Percentiles rank a stretch among this genome's conserved stretches.
Conservation (phyloP, 352 stramenopile genomes). For the Phytophthora sansomeana region DNA sequence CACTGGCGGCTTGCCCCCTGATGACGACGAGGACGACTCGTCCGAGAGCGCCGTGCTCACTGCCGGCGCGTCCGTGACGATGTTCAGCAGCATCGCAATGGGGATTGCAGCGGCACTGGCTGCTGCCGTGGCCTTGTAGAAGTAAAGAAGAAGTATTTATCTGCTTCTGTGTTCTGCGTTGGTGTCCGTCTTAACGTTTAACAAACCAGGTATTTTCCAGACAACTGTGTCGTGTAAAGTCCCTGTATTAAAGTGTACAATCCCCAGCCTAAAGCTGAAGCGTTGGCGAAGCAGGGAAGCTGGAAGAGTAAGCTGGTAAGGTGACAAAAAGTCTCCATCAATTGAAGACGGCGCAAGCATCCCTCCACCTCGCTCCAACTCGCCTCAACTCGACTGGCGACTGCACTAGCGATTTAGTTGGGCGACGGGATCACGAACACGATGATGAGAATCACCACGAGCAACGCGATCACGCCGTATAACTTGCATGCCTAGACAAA, state of each 20-base stretch:
- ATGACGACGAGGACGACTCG: conserved; percentile 71
- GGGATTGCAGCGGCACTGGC: conserved; percentile 15
- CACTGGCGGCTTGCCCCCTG: conserved; percentile 38
- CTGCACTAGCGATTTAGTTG: conserved; percentile 21
- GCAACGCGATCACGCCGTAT: conserved; percentile 72
- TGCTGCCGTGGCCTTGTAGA: conserved; percentile 29
- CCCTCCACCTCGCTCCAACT: neutral
- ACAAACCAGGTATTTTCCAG: conserved; percentile 11
- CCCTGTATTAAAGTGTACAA: no score
- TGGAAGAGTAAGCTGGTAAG: conserved; percentile 10
- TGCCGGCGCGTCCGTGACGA: conserved; percentile 9
- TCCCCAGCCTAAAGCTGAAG: conserved; percentile 8
- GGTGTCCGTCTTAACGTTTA: conserved; percentile 35
- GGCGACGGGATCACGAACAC: conserved; percentile 58
- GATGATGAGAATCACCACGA: conserved; percentile 71
- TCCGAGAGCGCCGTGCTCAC: conserved; percentile 56
- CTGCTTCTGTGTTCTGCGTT: no score
- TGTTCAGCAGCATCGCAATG: conserved; percentile 18
- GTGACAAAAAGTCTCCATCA: conserved; percentile 26
- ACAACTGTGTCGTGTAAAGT: conserved; percentile 28
- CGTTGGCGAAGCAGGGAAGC: conserved; percentile 8
- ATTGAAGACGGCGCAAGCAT: conserved; percentile 4
- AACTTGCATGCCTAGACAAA: conserved; percentile 65
- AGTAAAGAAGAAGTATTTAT: no score
- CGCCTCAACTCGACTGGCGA: conserved; percentile 9